Evolutionary conservation across 257 asterid species (phyloP).

Genomic region (Nicotiana paniculata): DNA sequence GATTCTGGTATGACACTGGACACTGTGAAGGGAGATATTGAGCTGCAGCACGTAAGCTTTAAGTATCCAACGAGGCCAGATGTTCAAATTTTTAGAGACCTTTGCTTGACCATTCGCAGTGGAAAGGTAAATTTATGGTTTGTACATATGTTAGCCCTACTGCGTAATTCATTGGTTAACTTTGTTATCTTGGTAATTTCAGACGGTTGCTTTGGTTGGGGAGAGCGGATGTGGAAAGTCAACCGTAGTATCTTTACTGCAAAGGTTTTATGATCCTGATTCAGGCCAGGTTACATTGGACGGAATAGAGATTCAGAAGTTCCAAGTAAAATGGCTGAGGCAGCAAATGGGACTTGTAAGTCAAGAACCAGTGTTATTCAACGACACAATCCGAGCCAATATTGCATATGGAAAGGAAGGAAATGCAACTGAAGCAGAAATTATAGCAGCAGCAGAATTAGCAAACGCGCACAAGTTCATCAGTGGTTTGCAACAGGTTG

Average conservation of each 20-base stretch:
- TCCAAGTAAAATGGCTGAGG: slow-evolving; percentile 78
- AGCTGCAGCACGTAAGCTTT: slow-evolving; percentile 59
- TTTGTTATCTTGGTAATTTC: slow-evolving; percentile 12
- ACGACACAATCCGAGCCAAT: slow-evolving; percentile 76
- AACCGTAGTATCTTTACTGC: slow-evolving; percentile 63
- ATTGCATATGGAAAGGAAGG: slow-evolving; percentile 80
- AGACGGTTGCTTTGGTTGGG: slow-evolving; percentile 88
- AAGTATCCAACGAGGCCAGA: slow-evolving; percentile 81
- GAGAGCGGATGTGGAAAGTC: slow-evolving; percentile 97
- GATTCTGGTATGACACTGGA: slow-evolving; percentile 65
- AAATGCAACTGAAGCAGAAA: slow-evolving; percentile 71
- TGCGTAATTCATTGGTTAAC: background rate
- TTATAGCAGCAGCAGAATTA: slow-evolving; percentile 64
- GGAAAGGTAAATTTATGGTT: slow-evolving; percentile 50
- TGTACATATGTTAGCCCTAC: background rate
- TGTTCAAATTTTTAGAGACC: slow-evolving; percentile 56
- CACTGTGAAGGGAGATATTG: slow-evolving; percentile 74
- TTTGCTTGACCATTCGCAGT: slow-evolving; percentile 50
- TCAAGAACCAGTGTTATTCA: slow-evolving; percentile 80
- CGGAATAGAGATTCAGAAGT: slow-evolving; percentile 67
- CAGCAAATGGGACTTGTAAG: slow-evolving; percentile 94
- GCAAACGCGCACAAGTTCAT: slow-evolving; percentile 92
- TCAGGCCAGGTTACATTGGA: slow-evolving; percentile 63
- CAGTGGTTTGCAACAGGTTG: slow-evolving; percentile 51
- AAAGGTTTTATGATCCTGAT: slow-evolving; percentile 78